phyloP scores from a whole-genome alignment of 352 stramenopile species.

The Pythium graminicola region DNA sequence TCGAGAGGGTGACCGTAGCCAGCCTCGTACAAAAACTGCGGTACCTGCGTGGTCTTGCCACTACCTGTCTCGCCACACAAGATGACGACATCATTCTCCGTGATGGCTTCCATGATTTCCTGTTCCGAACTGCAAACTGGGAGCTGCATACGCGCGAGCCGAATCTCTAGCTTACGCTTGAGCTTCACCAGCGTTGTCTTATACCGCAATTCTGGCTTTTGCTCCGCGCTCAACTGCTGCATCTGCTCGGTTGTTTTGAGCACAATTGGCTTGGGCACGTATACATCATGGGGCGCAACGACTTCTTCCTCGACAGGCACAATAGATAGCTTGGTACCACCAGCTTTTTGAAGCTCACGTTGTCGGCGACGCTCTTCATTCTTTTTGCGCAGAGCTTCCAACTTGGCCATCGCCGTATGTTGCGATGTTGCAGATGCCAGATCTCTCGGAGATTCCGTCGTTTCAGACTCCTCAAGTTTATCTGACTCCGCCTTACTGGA shows the following conservation, averaged over 20 bases:
- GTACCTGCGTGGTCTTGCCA: constrained; percentile 98
- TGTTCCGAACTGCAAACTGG: constrained; percentile 98
- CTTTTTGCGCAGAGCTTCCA: constrained; percentile 66
- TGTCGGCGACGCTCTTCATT: constrained; percentile 69
- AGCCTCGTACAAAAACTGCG: constrained; percentile 97
- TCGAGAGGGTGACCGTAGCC: constrained; percentile 77
- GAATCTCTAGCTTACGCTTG: constrained; percentile 78
- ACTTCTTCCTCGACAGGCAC: constrained; percentile 18
- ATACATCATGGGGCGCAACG: constrained; percentile 32
- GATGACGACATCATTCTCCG: constrained; percentile 95
- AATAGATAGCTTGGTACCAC: neutral
- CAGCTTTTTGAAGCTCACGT: constrained; percentile 24
- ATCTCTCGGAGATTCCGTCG: neutral
- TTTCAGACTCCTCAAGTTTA: neutral
- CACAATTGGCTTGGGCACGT: constrained; percentile 59
- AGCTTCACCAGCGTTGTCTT: constrained; percentile 70
- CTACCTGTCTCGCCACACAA: constrained; percentile 97
- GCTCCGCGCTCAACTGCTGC: constrained; percentile 39
- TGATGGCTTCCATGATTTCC: constrained; percentile 98
- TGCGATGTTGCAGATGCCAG: constrained; percentile 35
- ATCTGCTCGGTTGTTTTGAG: constrained; percentile 63
- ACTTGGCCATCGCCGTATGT: constrained; percentile 56
- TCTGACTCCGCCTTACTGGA: neutral
- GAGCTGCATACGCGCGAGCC: constrained; percentile 91
- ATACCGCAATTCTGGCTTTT: constrained; percentile 31